Evolutionary conservation across 352 stramenopile genomes (phyloP), one percentile per base, ranked within the genome.

Genomic region (Phytophthora cajani): DNA sequence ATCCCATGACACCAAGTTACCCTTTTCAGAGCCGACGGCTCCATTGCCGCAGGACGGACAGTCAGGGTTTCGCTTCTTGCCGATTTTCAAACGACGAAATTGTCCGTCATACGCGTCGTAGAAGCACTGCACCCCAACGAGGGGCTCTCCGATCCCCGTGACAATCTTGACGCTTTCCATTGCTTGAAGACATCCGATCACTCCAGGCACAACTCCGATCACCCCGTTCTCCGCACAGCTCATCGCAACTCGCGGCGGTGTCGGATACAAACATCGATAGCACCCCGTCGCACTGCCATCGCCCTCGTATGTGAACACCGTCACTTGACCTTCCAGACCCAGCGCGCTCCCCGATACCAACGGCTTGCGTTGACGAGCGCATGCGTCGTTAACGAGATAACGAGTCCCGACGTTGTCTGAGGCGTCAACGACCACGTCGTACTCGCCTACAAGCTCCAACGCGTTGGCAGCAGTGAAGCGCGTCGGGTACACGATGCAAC

Each of bases 251-350:
- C 67, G 67, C 40, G 87, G 84, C 8, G 91, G 91, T 54, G 83
- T 93, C 14, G 98, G 96, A 74, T 99, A 99, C 27, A 99, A 71
- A 65, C 98, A 99, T n/a, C 96, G 89, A 75, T 99, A 99, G 75
- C 98, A 99, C 1, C 88, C 79, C 0, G 64, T 60, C 1, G 84
- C 54, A 46, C 64, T 58, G 8, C 75, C 47, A 9, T 77, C 70
- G 12, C 72, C 49, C 5, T 83, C 60, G 73, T 96, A 97, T 38
- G 97, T 90, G 72, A 98, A 99, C 10, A 99, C 96, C 0, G 96
- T 97, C 25, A 99, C 84, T 71, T 99, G 97, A 14, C 98, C 98
- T 71, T 99, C 97, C 8, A 97, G 77, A 0, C 97, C 98, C 40
- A 99, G 86, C 4, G 97, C 97, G 73, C 93, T 98, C 19, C 95